Evolutionary conservation across 768 basidiomycete species (phyloP), one percentile per base, ranked within the genome.

Genomic region (Rhodotorula babjevae): DNA sequence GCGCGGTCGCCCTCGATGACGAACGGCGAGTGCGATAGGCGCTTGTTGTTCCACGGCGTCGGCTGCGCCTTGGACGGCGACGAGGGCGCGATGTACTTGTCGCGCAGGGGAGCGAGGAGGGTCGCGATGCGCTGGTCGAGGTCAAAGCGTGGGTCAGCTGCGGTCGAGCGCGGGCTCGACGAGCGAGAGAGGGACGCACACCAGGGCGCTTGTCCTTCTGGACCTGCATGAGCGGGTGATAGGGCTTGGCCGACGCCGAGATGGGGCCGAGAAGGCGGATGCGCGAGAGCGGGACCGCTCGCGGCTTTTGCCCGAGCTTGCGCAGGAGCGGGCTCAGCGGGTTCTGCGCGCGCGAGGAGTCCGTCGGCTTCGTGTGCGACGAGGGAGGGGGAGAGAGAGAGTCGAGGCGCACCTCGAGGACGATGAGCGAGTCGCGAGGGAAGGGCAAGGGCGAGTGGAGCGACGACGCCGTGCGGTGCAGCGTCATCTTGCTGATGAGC

Each of bases 241-340:
- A 75, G 0, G 70, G 57, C 40, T 69, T 65, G 44, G 60, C 44
- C n/a, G 25, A 10, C 33, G 55, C 58, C 0, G 64, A 53, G 10
- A 75, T 50, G 6, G 69, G 61, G 25, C 74, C 74, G 18, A 75
- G 61, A 23, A 75, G 63, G 14, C 57, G 53, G 23, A 71, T 65
- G 33, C 19, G 25, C 2, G 55, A 36, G 40, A 75, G 46, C 5
- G 63, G 55, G 0, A 69, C 70, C 4, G 64, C 47, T 9, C 67
- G 53, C 21, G 70, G 70, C 46, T 63, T 46, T 12, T 47, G 60
- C 2, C 60, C 36, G 18, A 63, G 12, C 12, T 63, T 52, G 2
- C 59, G 31, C 12, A 63, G 61, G 23, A 75, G 44, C 1, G 40
- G 44, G 5, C 70, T 56, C 31, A 71, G 40, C 15, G 70, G 67